These are phyloP conservation scores for Phytophthora pistaciae DNA, from an alignment of 352 stramenopile genomes.

Conservation along the genomic window DNA sequence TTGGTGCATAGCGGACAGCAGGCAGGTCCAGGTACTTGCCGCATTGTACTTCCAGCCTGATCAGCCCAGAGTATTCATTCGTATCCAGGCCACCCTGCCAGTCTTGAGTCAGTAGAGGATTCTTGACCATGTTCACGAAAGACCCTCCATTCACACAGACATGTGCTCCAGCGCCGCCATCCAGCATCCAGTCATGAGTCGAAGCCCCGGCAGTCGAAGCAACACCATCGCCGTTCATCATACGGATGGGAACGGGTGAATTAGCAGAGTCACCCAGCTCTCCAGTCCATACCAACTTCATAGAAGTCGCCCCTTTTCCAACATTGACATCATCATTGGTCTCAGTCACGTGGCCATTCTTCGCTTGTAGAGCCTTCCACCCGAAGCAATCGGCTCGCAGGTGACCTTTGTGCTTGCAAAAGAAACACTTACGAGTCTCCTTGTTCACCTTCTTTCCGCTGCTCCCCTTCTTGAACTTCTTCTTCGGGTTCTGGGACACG, in stretches of 20 bases:
- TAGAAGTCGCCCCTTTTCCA: background rate
- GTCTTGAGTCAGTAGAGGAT: conserved; percentile 7
- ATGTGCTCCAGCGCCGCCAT: conserved; percentile 11
- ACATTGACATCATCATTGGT: background rate
- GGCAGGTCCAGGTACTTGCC: background rate
- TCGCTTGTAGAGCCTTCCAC: conserved; percentile 10
- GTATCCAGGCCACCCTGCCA: conserved; percentile 6
- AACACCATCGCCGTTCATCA: background rate
- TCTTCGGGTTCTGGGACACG: conserved; percentile 1
- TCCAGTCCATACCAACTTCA: conserved; percentile 12
- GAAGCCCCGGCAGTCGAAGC: background rate
- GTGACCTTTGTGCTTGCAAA: conserved; percentile 13
- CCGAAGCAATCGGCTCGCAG: conserved; percentile 4
- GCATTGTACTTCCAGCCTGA: background rate
- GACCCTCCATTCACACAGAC: conserved; percentile 13
- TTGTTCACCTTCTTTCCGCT: conserved; percentile 6
- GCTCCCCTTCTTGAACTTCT: conserved; percentile 16
- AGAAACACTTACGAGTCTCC: conserved; percentile 8
- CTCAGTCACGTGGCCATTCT: background rate
- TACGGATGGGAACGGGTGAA: conserved; percentile 13
- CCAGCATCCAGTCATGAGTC: conserved; percentile 7
- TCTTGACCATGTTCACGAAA: conserved; percentile 4
- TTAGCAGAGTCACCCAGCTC: conserved; percentile 5
- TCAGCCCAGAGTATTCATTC: background rate
- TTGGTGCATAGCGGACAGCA: background rate